A percentile compares a stretch with the other conserved stretches of the same genome.
Evolutionary conservation across 352 stramenopile species (phyloP).

Genomic region (Phytophthora kernoviae): DNA sequence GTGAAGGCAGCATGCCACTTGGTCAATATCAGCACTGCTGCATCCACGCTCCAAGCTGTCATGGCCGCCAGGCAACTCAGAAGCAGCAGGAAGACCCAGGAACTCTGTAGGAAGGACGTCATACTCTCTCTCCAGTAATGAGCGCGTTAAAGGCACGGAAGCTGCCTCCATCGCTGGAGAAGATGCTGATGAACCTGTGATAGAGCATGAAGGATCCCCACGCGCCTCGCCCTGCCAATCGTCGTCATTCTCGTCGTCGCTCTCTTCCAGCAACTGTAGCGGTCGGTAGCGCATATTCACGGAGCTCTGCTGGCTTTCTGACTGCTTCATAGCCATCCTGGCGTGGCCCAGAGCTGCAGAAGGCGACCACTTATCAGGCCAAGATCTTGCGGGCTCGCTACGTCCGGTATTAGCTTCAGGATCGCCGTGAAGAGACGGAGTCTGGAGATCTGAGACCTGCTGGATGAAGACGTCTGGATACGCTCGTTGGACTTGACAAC

Average conservation of each 20-base stretch:
- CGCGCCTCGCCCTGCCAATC: constrained; percentile 30
- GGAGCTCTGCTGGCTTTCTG: constrained; percentile 2
- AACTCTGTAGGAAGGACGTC: constrained; percentile 71
- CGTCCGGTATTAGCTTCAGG: neutral
- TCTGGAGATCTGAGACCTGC: neutral
- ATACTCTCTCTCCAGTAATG: constrained; percentile 54
- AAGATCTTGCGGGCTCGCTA: constrained; percentile 6
- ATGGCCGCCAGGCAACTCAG: constrained; percentile 58
- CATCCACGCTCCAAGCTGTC: constrained; percentile 72
- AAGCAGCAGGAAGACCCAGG: constrained; percentile 76
- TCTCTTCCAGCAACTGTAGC: constrained; percentile 34
- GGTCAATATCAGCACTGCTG: constrained; percentile 52
- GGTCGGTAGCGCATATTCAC: constrained; percentile 27
- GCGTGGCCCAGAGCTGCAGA: constrained; percentile 20
- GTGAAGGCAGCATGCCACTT: constrained; percentile 45
- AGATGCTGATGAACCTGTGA: neutral
- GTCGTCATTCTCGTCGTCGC: constrained; percentile 26
- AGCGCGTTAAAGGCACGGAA: constrained; percentile 33
- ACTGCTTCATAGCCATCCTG: constrained; percentile 23
- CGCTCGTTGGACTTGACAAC: constrained; percentile 2
- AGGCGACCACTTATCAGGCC: constrained; percentile 23
- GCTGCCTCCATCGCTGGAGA: constrained; percentile 22
- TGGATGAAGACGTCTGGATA: constrained; percentile 7
- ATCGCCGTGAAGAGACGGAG: neutral
- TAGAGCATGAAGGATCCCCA: constrained; percentile 11